Evolutionary conservation across 257 asterid species (phyloP), one percentile per base, ranked within the genome.

Genomic region (Capsicum chinense): DNA sequence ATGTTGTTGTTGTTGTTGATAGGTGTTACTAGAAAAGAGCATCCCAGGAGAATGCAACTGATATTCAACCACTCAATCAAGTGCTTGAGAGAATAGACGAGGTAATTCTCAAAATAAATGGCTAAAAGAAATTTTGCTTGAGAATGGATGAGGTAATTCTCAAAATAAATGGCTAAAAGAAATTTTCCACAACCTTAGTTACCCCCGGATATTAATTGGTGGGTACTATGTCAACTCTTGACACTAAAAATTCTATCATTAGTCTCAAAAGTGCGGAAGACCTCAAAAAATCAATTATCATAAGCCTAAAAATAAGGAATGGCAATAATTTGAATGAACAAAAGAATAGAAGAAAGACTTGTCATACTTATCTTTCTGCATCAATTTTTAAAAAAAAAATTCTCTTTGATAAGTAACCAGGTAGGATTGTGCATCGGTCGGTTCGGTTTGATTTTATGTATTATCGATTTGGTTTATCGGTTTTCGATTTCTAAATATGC

Each of bases 21-120:
- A 26, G 33, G 33, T 26, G 33, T 26, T 78, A 54, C 15, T 78
- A 78, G 33, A 54, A 21, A 54, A 54, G 47, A 21, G 81, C 19
- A 50, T 50, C 81, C n/a, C 47, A 74, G 62, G 81, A 74, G 62
- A 50, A 50, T 12, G 80, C 80, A 48, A 19, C 4, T 69, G 80
- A 52, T 19, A 50, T 19, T 50, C 58, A 48, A 48, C 44, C 60
- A 48, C 80, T 48, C 7, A 19, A 76, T 26, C 63, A 76, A 26
- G 81, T 52, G 63, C 33, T 26, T 26, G 33, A 26, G 33, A 26
- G 33, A 26, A 26, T 26, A 1, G 33, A 26, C 33, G 33, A 26
- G 33, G 33, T 26, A 26, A 26, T 26, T 26, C 33, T 26, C 33
- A 26, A 26, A 26, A 26, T 26, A 26, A 26, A 26, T 26, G 33